Base-by-base conservation (phyloP, 202 grass and related monocot genomes). In the Zizania palustris region DNA sequence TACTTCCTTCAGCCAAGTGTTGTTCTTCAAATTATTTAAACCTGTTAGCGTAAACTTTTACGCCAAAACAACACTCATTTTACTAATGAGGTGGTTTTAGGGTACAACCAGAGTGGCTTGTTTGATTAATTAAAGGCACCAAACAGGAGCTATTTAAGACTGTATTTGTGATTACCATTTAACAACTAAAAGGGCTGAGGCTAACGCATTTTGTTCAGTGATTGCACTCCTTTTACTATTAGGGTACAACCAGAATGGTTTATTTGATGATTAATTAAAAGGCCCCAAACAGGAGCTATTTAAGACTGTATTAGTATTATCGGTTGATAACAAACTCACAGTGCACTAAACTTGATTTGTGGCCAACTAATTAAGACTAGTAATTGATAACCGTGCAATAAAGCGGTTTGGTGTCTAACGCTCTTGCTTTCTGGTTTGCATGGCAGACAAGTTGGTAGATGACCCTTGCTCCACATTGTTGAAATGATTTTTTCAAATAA, bases 341-440 rank as follows among this genome's bases (percentile, higher is more conserved):
- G 5, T 54, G 56, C 69, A 48, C 46, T 44, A 28, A 83, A 64
- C 55, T 68, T 65, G 36, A 63, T 79, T 83, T 49, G 36, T 70
- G 58, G 55, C 40, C 65, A 69, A 70, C 57, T 76, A 74, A 49
- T 14, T 43, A 40, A 42, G 38, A 46, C 45, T 59, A 60, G 72
- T 51, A 63, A 60, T 41, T 77, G 38, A 57, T 77, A 36, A 35
- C 48, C 60, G 50, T 60, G 67, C 55, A 77, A 73, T 60, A 73
- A 78, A 87, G 54, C n/a, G 73, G 79, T 78, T 82, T 63, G 67
- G 61, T 83, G 60, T 67, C 67, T 62, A 67, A 82, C 56, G n/a
- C 21, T 15, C 72, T 67, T 34, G n/a, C 54, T 60, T 81, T 63
- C 58, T 80, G 43, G 14, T 65, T 75, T 69, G 34, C 74, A 78